These are phyloP conservation scores for Cercospora brassicicola DNA, from an alignment of 2,329 filamentous ascomycete species.

Conservation along the genomic window DNA sequence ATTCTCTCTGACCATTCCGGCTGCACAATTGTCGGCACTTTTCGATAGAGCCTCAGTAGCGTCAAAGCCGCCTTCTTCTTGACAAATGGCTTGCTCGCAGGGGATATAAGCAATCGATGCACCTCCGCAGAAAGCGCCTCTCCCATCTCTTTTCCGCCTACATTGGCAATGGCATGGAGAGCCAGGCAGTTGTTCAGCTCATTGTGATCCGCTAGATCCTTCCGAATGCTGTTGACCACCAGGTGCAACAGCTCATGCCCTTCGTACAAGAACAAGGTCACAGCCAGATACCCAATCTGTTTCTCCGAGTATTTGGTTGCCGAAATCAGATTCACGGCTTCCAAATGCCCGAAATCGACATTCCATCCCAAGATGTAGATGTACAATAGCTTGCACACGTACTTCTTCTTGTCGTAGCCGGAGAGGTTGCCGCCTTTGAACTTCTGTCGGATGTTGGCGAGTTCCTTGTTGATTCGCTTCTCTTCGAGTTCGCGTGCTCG, in stretches of 20 bases:
- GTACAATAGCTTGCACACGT: constrained; percentile 98
- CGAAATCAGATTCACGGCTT: constrained; percentile 96
- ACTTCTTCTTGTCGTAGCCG: constrained; percentile 99
- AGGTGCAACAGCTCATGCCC: constrained; percentile 93
- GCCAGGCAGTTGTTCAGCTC: constrained; percentile 97
- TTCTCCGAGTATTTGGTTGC: constrained; percentile 98
- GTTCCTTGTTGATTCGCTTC: constrained; percentile 98
- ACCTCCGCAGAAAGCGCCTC: constrained; percentile 90
- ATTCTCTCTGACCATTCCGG: constrained; percentile 97
- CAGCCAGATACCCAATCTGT: constrained; percentile 96
- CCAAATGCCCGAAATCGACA: constrained; percentile 96
- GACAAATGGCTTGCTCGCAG: constrained; percentile 92
- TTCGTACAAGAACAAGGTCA: constrained; percentile 95
- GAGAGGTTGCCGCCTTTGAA: constrained; percentile 85
- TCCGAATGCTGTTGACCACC: constrained; percentile 97
- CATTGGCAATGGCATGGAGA: constrained; percentile 95
- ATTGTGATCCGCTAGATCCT: constrained; percentile 91
- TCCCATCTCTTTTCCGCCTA: constrained; percentile 94
- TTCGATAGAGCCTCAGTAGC: constrained; percentile 87
- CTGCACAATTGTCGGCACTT: constrained; percentile 89
- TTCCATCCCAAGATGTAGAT: constrained; percentile 99
- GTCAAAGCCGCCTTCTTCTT: constrained; percentile 99
- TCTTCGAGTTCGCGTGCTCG: constrained; percentile 93
- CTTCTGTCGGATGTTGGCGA: constrained; percentile 97
- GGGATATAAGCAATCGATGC: constrained; percentile 88